Conservation (phyloP, 148 eudicot genomes). For the Rheum nobile region DNA sequence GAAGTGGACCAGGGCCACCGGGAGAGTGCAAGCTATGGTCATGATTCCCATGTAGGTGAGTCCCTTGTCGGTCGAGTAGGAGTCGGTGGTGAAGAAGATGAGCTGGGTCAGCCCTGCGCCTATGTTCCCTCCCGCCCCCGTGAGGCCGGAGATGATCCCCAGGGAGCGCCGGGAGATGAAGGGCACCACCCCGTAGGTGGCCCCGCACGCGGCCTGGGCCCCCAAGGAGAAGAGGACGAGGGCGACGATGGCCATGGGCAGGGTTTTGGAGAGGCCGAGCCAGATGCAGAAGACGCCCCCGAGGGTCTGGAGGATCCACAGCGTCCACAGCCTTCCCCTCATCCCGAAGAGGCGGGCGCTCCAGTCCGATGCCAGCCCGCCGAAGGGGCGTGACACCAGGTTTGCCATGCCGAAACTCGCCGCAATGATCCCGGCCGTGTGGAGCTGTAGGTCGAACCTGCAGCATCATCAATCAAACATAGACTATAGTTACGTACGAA, state of each 20-base stretch:
- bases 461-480: neutral
- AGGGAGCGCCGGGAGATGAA: constrained; percentile 40
- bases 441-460: constrained; percentile 63
- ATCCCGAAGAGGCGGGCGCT: constrained; percentile 51
- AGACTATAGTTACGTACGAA: no score
- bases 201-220: constrained; percentile 50
- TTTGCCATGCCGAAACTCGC: constrained; percentile 80
- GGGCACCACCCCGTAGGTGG: constrained; percentile 46
- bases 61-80: constrained; percentile 16
- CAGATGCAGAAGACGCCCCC: constrained; percentile 59
- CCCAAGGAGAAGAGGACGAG: constrained; percentile 40
- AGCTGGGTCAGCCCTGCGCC: constrained; percentile 44
- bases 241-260: constrained; percentile 19
- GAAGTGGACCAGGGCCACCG: constrained; percentile 32
- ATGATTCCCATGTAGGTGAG: constrained; percentile 40
- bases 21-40: constrained; percentile 36
- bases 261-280: constrained; percentile 35
- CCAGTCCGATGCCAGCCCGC: constrained; percentile 53
- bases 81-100: constrained; percentile 24
- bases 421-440: constrained; percentile 59
- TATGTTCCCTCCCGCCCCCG: constrained; percentile 48
- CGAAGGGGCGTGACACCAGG: constrained; percentile 46
- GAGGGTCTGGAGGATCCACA: constrained; percentile 62
- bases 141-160: constrained; percentile 40
- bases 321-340: constrained; percentile 78